Conservation (phyloP, 345 rosid species). For the Bruguiera gymnorhiza region DNA sequence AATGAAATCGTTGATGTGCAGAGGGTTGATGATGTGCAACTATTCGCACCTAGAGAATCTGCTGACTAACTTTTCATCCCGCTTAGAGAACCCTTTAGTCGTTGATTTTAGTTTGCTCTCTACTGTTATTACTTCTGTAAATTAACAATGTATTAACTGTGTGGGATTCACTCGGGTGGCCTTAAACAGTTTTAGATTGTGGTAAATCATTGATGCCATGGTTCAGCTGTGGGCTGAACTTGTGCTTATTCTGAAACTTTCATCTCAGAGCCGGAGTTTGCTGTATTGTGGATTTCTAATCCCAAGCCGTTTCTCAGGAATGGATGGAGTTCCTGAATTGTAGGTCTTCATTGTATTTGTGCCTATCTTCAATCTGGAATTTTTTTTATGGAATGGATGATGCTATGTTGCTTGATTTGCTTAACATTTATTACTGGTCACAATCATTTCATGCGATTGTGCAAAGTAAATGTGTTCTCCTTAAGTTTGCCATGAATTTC, state of each 20-base stretch:
- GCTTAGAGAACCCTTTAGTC: slow-evolving; percentile 1
- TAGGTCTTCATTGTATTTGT: no score
- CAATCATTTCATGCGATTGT: no score
- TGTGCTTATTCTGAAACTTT: slow-evolving; percentile 25
- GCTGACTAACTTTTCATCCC: slow-evolving; percentile 18
- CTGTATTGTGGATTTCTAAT: slow-evolving; percentile 23
- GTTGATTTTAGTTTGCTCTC: slow-evolving; percentile 28
- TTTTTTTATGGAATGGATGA: no score
- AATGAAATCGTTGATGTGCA: slow-evolving; percentile 21
- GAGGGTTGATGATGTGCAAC: slow-evolving; percentile 27
- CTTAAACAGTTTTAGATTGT: slow-evolving; percentile 14
- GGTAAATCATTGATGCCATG: slow-evolving; percentile 30
- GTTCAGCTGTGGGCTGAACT: slow-evolving; percentile 81
- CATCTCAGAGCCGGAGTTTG: slow-evolving; percentile 16
- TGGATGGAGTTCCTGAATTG: no score
- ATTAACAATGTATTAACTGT: slow-evolving; percentile 34
- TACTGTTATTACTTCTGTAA: slow-evolving; percentile 41
- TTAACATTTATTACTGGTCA: no score
- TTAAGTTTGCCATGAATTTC: no score
- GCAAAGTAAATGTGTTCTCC: no score
- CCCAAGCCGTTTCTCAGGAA: no score
- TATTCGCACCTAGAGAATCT: slow-evolving; percentile 10
- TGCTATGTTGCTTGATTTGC: no score
- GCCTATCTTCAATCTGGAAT: no score
- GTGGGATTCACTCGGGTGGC: slow-evolving; percentile 32